A percentile compares a stretch with the other conserved stretches of the same genome.
Evolutionary conservation across 495 filamentous ascomycete genomes (phyloP).

Genomic region (Neurospora tetrasperma): DNA sequence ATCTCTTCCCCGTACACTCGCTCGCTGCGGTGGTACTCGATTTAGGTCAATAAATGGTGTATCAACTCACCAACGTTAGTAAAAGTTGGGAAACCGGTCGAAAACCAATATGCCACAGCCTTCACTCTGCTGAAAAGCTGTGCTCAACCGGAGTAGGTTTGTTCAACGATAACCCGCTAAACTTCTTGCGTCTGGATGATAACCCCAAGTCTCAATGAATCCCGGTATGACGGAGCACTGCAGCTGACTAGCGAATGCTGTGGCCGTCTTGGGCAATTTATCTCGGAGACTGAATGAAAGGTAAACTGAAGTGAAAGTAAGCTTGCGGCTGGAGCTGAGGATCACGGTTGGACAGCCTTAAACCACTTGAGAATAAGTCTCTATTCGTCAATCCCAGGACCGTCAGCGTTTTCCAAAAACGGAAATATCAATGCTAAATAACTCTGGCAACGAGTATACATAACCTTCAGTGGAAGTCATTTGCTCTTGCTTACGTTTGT

Average conservation of each 20-base stretch:
- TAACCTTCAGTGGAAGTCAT: not conserved
- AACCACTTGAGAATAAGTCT: not conserved
- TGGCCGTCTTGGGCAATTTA: not conserved
- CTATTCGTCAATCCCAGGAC: too few species aligned
- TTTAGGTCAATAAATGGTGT: not conserved
- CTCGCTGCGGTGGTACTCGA: too few species aligned
- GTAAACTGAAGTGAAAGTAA: not conserved
- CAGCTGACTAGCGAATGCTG: not conserved
- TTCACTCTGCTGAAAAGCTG: not conserved
- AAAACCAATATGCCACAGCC: not conserved
- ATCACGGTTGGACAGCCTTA: not conserved
- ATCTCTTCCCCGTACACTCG: too few species aligned
- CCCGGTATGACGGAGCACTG: not conserved
- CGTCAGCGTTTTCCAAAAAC: not conserved
- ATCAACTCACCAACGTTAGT: not conserved
- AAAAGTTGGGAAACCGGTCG: not conserved
- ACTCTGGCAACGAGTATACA: not conserved
- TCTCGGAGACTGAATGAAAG: not conserved
- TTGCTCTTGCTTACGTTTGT: not conserved
- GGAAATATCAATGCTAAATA: not conserved
- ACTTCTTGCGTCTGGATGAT: not conserved
- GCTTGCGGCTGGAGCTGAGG: not conserved
- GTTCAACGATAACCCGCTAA: not conserved
- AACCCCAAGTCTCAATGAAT: not conserved
- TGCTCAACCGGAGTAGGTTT: not conserved